Base-by-base conservation (phyloP, 257 asterid species). In the Salvia hispanica region DNA sequence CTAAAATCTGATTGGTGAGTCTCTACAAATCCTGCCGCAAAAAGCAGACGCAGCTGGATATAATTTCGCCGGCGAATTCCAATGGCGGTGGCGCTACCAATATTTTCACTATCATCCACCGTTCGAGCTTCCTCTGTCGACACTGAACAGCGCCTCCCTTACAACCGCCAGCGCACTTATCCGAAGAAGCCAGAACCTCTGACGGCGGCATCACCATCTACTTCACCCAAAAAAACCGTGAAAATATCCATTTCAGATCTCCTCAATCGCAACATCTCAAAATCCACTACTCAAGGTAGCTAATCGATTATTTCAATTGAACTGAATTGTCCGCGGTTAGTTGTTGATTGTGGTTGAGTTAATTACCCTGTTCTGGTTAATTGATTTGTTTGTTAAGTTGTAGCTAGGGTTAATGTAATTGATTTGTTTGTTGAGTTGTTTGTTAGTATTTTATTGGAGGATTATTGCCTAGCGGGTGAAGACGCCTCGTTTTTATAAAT, bases 161-260 rank as follows among this genome's bases (percentile, higher is more conserved):
- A n/a, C n/a, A n/a, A n/a, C n/a, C n/a, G n/a, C 33, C 97, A 90
- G 37, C 97, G 97, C 14, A 93, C 99, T 1, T 76, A 78, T 61
- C 89, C 92, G 0, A 81, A 82, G 60, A 84, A 83, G 46, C 70
- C 81, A 4, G 79, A 62, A 58, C 18, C 62, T 52, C 33, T 48
- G 62, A 53, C 89, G 40, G 54, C 69, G 51, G 53, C 75, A 51
- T 46, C 83, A 45, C 12, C 79, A 8, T 2, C 78, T 48, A 36
- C 75, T 21, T 16, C 59, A 21, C 6, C 78, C 52, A 78, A 77
- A 62, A 60, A 5, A 47, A 62, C 67, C 33, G 57, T 77, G 0
- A 79, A 72, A 51, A 47, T 88, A 37, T 84, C 95, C 31, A 82
- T 88, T 16, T 74, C 94, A 3, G 85, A 93, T 37, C 90, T 93